Base-by-base conservation (phyloP, 306 rosid genomes). In the Quercus bicolor region DNA sequence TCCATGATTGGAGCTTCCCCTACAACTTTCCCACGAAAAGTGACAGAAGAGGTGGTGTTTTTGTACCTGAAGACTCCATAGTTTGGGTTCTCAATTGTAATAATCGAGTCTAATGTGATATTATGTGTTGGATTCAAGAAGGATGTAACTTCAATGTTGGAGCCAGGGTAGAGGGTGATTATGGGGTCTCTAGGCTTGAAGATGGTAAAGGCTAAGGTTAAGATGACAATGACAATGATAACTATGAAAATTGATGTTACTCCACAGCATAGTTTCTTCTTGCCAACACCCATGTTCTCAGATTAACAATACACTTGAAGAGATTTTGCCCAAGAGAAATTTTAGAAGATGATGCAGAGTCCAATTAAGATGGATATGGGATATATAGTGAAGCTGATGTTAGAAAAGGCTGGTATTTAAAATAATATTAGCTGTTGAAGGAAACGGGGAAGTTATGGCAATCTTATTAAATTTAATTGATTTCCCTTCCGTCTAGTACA, bases 121-220 rank as follows among this genome's bases (percentile, higher is more conserved):
- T 82, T 80, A 45, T 0, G n/a, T 3, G 79, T 62, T 68, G 26
- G 3, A 29, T 24, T 74, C 0, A 79, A 18, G 24, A 48, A 24
- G 20, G 45, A 8, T 40, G 45, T 40, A 40, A 40, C 45, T 40
- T 81, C n/a, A 51, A 86, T n/a, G 11, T 37, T 85, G 72, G 0
- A 90, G 83, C 3, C 2, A 0, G 84, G 81, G 34, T 65, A 65
- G 75, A 83, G 5, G 3, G 1, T 66, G 33, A 89, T 66, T 31
- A 16, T 23, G 4, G 92, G 94, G 45, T 87, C 64, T 19, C 72
- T 87, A 4, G 83, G 82, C 75, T 82, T 85, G 59, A 88, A 86
- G 52, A 88, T 26, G 56, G 92, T 88, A 29, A 88, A 77, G 15
- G 13, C 0, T 62, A 91, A 73, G 45, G 79, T 33, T 3, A 80